phyloP scores from a whole-genome alignment of 148 eudicot species.

The Amaranthus palmeri region DNA sequence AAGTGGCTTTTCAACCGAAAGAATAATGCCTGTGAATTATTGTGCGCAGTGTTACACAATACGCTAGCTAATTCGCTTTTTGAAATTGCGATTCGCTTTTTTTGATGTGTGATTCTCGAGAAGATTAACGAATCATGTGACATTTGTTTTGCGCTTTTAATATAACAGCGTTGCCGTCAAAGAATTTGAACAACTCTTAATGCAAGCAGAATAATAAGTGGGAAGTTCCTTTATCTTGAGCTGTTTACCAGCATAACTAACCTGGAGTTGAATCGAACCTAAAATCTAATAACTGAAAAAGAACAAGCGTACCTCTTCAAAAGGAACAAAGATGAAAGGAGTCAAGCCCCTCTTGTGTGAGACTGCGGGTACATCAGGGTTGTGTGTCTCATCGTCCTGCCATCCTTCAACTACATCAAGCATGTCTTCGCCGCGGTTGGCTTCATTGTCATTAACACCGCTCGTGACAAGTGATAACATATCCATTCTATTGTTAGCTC shows the following conservation, averaged over 20 bases:
- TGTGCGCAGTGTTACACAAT: no score
- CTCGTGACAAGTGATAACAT: slow-evolving; percentile 69
- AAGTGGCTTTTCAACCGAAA: no score
- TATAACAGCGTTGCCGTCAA: background rate
- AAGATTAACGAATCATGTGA: no score
- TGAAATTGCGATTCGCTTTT: no score
- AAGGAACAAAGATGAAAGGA: slow-evolving; percentile 87
- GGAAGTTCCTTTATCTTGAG: background rate
- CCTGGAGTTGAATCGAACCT: background rate
- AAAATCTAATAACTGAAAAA: background rate
- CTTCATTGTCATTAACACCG: slow-evolving; percentile 70
- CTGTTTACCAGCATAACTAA: background rate
- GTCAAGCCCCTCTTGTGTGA: slow-evolving; percentile 78
- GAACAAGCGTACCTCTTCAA: slow-evolving; percentile 64
- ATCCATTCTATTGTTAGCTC: slow-evolving; percentile 97
- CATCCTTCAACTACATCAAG: slow-evolving; percentile 83
- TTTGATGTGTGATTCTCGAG: no score
- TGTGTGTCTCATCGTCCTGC: slow-evolving; percentile 91
- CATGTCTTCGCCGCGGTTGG: slow-evolving; percentile 53
- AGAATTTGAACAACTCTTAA: background rate
- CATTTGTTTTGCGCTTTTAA: no score
- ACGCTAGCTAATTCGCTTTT: no score
- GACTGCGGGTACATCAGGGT: slow-evolving; percentile 92
- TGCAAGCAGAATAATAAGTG: background rate
- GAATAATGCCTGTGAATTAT: no score